phyloP scores from a whole-genome alignment of 2,329 filamentous ascomycete genomes.

The Cladophialophora bantiana region DNA sequence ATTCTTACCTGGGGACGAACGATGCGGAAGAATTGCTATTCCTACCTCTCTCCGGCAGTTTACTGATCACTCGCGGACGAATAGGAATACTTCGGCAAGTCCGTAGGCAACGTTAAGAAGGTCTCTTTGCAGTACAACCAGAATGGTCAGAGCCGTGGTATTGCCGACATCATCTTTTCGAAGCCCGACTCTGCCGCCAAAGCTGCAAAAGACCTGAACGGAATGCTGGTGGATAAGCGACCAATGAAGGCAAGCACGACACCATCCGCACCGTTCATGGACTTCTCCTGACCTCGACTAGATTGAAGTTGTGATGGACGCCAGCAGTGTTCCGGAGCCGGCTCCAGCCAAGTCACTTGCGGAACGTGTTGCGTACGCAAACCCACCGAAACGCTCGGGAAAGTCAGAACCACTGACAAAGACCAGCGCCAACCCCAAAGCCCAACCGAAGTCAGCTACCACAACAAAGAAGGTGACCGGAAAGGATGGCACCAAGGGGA shows the following conservation, averaged over 20 bases:
- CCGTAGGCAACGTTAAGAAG: constrained; percentile 87
- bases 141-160: constrained; percentile 87
- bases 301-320: constrained; percentile 91
- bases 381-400: constrained; percentile 19
- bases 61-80: constrained; percentile 59
- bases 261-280: constrained; percentile 18
- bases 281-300: constrained; percentile 48
- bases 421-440: constrained; percentile 58
- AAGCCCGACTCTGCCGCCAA: constrained; percentile 82
- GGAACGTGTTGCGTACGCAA: constrained; percentile 79
- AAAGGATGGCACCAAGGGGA: constrained; percentile 56
- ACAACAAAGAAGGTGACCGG: constrained; percentile 69
- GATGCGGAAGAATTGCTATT: constrained; percentile 33
- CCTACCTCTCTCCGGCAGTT: constrained; percentile 38
- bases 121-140: constrained; percentile 93
- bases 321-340: constrained; percentile 72
- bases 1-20: constrained; percentile 27
- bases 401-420: constrained; percentile 38
- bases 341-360: constrained; percentile 75
- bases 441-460: constrained; percentile 82
- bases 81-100: constrained; percentile 95
- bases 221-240: constrained; percentile 84
- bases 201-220: constrained; percentile 84
- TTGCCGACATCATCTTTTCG: constrained; percentile 86
- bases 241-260: constrained; percentile 78